phyloP scores from a whole-genome alignment of 441 rosid species.

The Viola pubescens region DNA sequence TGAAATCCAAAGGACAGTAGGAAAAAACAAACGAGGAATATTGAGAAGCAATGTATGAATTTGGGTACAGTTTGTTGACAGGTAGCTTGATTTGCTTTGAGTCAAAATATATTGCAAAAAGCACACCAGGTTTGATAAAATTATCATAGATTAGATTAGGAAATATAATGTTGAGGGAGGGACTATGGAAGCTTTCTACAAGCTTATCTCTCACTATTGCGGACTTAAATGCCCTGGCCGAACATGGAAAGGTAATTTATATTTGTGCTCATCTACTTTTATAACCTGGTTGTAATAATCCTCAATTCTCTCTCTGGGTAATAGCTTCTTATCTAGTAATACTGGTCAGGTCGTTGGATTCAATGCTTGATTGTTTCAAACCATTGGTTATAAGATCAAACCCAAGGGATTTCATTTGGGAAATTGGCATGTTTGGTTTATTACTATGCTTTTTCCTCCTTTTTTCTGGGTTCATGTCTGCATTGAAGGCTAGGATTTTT shows the following conservation, averaged over 20 bases:
- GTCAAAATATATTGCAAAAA: no score
- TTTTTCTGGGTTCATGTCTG: no score
- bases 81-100: no score
- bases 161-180: slow-evolving; percentile 22
- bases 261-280: no score
- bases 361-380: background rate
- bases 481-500: no score
- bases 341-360: background rate
- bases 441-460: background rate
- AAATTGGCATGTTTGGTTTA: background rate
- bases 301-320: background rate
- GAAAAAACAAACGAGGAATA: no score
- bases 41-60: no score
- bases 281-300: no score
- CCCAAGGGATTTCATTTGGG: background rate
- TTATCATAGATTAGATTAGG: no score
- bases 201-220: slow-evolving; percentile 36
- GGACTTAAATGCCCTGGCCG: slow-evolving; percentile 47
- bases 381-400: background rate
- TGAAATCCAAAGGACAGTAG: no score
- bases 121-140: no score
- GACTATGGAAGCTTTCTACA: slow-evolving; percentile 39
- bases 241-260: slow-evolving; percentile 36
- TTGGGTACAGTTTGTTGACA: no score
- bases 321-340: background rate